These are phyloP conservation scores for Schizochytrium sp. DNA, from an alignment of 108 stramenopile species.

Conservation along the genomic window DNA sequence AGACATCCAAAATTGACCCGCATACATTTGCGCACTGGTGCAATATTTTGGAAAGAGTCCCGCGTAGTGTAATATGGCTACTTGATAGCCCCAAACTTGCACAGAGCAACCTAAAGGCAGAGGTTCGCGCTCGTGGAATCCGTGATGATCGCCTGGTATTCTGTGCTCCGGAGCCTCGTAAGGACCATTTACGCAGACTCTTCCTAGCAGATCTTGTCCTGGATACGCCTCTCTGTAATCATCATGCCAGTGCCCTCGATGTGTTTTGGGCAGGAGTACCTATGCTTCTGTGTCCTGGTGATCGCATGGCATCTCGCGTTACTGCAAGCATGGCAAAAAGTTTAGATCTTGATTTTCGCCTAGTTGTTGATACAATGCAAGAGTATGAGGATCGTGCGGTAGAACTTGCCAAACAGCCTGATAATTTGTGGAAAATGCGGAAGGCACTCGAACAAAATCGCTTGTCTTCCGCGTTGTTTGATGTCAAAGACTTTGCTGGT, in stretches of 20 bases:
- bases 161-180: conserved; percentile 79
- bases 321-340: conserved; percentile 80
- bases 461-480: not conserved
- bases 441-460: conserved; percentile 21
- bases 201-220: conserved; percentile 84
- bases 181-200: conserved; percentile 83
- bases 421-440: conserved; percentile 3
- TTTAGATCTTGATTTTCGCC: conserved; percentile 71
- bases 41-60: conserved; percentile 75
- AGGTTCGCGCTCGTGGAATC: conserved; percentile 73
- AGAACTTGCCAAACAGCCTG: conserved; percentile 70
- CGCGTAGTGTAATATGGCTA: conserved; percentile 81
- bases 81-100: conserved; percentile 82
- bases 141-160: conserved; percentile 78
- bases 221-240: conserved; percentile 88
- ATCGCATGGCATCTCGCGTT: conserved; percentile 85
- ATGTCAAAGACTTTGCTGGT: not conserved
- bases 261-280: conserved; percentile 83
- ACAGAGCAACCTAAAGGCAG: conserved; percentile 78
- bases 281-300: conserved; percentile 79
- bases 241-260: conserved; percentile 87
- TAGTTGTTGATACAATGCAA: conserved; percentile 72
- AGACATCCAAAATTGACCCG: conserved; percentile 89
- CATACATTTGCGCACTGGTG: conserved; percentile 82
- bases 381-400: conserved; percentile 82